phyloP scores from a whole-genome alignment of 176 grass and related monocot species.

The Avena insularis region DNA sequence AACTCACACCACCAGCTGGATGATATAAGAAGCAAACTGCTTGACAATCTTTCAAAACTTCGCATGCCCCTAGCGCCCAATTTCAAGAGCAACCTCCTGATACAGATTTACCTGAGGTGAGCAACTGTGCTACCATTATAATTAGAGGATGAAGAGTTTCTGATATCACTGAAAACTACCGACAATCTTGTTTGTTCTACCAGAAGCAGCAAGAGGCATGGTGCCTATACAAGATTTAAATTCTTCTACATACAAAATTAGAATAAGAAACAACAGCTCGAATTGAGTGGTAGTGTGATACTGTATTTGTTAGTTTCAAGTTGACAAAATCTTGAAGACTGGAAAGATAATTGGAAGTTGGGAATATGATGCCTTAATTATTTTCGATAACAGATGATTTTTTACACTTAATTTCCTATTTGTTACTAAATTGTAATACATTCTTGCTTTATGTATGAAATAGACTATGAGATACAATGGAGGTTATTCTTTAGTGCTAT shows the following conservation, averaged over 20 bases:
- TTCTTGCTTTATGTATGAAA: not conserved
- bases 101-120: constrained; percentile 84
- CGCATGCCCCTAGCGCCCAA: constrained; percentile 89
- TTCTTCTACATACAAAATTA: constrained; percentile 12
- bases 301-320: constrained; percentile 27
- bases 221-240: constrained; percentile 1
- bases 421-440: not conserved
- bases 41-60: constrained; percentile 94
- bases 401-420: not conserved
- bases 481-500: constrained; percentile 3
- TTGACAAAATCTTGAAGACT: not conserved
- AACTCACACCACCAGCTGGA: constrained; percentile 71
- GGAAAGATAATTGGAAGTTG: not conserved
- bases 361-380: not conserved
- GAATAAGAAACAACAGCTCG: not conserved
- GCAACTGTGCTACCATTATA: not conserved
- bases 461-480: not conserved
- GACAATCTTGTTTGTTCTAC: not conserved
- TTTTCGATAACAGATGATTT: constrained; percentile 22
- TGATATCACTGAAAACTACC: not conserved
- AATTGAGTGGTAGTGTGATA: not conserved
- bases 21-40: constrained; percentile 74
- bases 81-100: constrained; percentile 92
- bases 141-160: not conserved
- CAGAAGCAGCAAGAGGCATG: not conserved